Evolutionary conservation across 139 green algal genomes (phyloP).

Genomic region (Haematococcus lacustris): DNA sequence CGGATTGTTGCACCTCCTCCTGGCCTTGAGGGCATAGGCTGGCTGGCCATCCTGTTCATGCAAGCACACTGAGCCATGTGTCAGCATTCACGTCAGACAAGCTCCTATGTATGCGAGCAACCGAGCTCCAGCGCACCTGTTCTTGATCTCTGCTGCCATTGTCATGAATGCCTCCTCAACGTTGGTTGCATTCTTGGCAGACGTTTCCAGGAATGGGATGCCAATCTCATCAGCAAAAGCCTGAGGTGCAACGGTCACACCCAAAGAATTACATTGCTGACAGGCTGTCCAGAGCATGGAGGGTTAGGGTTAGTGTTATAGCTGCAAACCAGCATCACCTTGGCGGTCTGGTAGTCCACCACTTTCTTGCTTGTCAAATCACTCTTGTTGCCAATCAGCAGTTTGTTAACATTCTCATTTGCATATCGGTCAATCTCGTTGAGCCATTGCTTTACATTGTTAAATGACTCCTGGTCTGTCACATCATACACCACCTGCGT

Average conservation of each 20-base stretch:
- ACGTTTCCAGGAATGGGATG: conserved; percentile 98
- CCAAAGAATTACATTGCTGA: background rate
- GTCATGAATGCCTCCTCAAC: conserved; percentile 99
- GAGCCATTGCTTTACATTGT: conserved; percentile 99
- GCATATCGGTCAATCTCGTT: conserved; percentile 99
- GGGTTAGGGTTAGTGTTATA: too few relatives aligned
- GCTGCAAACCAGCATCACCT: conserved; percentile 41
- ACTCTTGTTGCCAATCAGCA: conserved; percentile 98
- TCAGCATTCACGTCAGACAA: too few relatives aligned
- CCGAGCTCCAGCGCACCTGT: conserved; percentile 35
- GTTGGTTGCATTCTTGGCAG: conserved; percentile 96
- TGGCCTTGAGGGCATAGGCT: conserved; percentile 65
- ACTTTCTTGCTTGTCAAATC: conserved; percentile 95
- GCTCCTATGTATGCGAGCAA: too few relatives aligned
- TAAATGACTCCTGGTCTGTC: conserved; percentile 96
- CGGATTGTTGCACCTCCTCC: conserved; percentile 60
- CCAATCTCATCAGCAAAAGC: conserved; percentile 98
- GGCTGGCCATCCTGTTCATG: conserved; percentile 73
- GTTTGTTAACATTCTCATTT: conserved; percentile 99
- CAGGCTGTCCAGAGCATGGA: background rate
- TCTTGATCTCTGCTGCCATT: conserved; percentile 99
- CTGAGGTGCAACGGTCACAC: conserved; percentile 24
- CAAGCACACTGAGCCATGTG: background rate
- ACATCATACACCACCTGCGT: conserved; percentile 96
- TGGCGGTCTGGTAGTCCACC: conserved; percentile 90